phyloP scores from a whole-genome alignment of 257 asterid species.

The Jacaranda copaia region DNA sequence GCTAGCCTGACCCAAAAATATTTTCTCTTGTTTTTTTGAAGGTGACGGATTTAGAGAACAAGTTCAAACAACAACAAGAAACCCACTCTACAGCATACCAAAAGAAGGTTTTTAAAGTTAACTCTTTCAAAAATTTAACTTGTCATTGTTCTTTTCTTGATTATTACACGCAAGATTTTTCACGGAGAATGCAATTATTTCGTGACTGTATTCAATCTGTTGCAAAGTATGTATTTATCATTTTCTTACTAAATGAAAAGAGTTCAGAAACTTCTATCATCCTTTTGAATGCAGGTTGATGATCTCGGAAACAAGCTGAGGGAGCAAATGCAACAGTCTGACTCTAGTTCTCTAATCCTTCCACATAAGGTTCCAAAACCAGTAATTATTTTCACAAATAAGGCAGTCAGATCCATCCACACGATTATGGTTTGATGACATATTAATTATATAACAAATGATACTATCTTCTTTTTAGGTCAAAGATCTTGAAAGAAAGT shows the following conservation, averaged over 20 bases:
- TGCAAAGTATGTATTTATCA: neutral
- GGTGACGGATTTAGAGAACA: conserved; percentile 80
- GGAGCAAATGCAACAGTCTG: conserved; percentile 63
- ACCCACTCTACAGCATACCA: conserved; percentile 57
- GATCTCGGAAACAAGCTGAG: conserved; percentile 79
- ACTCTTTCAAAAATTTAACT: neutral
- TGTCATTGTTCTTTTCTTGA: neutral
- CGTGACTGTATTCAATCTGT: neutral
- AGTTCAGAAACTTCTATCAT: neutral
- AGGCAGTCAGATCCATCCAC: neutral
- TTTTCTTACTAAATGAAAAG: neutral
- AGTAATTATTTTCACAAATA: conserved; percentile 13
- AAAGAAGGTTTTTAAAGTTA: conserved; percentile 59
- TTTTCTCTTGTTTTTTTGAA: conserved; percentile 37
- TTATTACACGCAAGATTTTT: too few species aligned
- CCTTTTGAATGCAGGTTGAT: conserved; percentile 59
- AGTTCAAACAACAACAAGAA: conserved; percentile 66
- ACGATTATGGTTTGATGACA: neutral
- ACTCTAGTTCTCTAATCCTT: conserved; percentile 59
- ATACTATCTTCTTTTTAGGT: conserved; percentile 51
- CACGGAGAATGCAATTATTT: too few species aligned
- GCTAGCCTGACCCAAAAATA: too few species aligned
- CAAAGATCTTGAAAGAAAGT: conserved; percentile 65
- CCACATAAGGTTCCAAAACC: conserved; percentile 64
- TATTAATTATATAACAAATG: neutral